These are phyloP conservation scores for Xerocomus brunneocitrinus DNA, from an alignment of 768 basidiomycete genomes.

Conservation along the genomic window DNA sequence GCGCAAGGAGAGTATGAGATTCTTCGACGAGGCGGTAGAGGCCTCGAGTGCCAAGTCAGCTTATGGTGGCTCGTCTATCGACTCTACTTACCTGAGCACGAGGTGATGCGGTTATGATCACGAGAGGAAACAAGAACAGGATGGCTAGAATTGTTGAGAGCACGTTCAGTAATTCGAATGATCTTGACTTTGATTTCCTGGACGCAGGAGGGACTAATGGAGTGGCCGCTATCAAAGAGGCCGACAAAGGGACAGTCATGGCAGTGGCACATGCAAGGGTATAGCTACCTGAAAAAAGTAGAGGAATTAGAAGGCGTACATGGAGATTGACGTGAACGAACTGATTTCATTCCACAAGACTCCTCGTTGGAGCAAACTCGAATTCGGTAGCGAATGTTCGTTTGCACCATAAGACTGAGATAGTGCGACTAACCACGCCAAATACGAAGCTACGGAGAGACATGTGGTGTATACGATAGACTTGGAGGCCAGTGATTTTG, in stretches of 20 bases:
- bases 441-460: constrained; percentile 55
- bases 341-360: constrained; percentile 62
- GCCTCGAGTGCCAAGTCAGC: constrained; percentile 13
- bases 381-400: constrained; percentile 32
- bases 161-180: constrained; percentile 55
- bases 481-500: constrained; percentile 51
- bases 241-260: constrained; percentile 61
- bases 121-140: constrained; percentile 52
- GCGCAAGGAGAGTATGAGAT: constrained; percentile 36
- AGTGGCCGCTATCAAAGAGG: constrained; percentile 45
- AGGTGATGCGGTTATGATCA: constrained; percentile 49
- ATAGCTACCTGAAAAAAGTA: constrained; percentile 38
- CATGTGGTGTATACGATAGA: constrained; percentile 52
- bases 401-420: constrained; percentile 50
- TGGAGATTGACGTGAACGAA: constrained; percentile 32
- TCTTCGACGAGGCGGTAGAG: constrained; percentile 2
- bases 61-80: constrained; percentile 21
- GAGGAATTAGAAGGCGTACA: constrained; percentile 1
- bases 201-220: constrained; percentile 7
- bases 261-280: constrained; percentile 65
- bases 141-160: constrained; percentile 46
- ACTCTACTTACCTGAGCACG: constrained; percentile 35
- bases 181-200: constrained; percentile 47
- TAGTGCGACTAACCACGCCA: constrained; percentile 55
- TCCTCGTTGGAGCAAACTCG: constrained; percentile 40